Evolutionary conservation across 1,284 basidiomycete species (phyloP).

Genomic region (Papiliotrema laurentii): DNA sequence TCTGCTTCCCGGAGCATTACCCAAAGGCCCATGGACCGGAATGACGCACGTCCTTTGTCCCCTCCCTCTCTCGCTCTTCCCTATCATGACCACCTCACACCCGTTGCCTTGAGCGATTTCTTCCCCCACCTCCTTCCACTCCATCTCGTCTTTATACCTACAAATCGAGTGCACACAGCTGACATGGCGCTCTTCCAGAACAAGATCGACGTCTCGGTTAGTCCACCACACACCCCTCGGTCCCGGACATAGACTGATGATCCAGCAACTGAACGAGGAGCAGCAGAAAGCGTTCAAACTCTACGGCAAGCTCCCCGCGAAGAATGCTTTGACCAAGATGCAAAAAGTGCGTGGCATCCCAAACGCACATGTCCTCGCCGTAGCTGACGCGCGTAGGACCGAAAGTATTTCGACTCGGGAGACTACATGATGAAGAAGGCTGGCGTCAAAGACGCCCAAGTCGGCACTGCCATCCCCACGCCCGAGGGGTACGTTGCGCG

Average conservation of each 20-base stretch:
- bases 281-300: constrained; percentile 91
- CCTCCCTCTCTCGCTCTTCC: constrained; percentile 1
- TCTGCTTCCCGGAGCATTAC: too few relatives aligned
- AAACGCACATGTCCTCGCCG: background rate
- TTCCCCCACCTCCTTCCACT: background rate
- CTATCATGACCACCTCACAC: background rate
- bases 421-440: constrained; percentile 96
- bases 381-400: constrained; percentile 59
- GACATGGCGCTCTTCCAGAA: constrained; percentile 30
- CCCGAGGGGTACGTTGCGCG: constrained; percentile 72
- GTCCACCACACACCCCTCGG: constrained; percentile 3
- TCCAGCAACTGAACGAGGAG: constrained; percentile 76
- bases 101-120: background rate
- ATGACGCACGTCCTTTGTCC: constrained; percentile 14
- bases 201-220: constrained; percentile 47
- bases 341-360: constrained; percentile 64
- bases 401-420: constrained; percentile 97
- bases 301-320: constrained; percentile 90
- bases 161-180: background rate
- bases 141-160: background rate
- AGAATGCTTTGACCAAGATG: constrained; percentile 89
- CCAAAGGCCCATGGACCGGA: background rate
- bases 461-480: constrained; percentile 91
- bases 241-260: background rate
- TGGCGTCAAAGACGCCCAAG: constrained; percentile 77